Conservation (phyloP, 495 filamentous ascomycete species). For the Cercophora scortea region DNA sequence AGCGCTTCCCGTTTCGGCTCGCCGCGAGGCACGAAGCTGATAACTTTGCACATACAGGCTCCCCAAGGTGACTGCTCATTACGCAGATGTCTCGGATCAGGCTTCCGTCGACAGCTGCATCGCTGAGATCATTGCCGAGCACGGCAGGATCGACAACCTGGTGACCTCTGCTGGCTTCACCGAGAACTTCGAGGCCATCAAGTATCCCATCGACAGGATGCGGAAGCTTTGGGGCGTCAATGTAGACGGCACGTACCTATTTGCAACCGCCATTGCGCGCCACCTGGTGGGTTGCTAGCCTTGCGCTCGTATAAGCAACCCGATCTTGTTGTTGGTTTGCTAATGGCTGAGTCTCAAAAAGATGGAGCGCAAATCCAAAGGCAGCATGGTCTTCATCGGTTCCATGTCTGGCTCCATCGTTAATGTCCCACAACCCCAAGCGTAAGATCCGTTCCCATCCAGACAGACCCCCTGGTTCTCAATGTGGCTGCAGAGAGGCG, state of each 20-base stretch:
- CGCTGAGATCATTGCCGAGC: conserved; percentile 56
- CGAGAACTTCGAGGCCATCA: conserved; percentile 87
- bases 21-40: neutral
- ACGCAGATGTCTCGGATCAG: conserved; percentile 73
- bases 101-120: conserved; percentile 67
- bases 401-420: conserved; percentile 91
- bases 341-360: neutral
- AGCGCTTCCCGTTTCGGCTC: neutral
- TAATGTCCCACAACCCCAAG: conserved; percentile 90
- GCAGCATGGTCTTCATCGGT: conserved; percentile 90
- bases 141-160: conserved; percentile 80
- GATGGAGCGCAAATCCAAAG: conserved; percentile 68
- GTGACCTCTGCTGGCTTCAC: conserved; percentile 95
- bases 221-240: conserved; percentile 92
- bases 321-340: neutral
- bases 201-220: conserved; percentile 81
- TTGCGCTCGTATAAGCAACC: neutral
- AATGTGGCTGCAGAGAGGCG: too few relatives aligned
- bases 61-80: conserved; percentile 83
- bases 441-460: conserved; percentile 27
- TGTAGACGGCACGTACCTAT: conserved; percentile 88
- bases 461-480: neutral
- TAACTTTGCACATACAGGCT: conserved; percentile 35
- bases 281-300: conserved; percentile 51
- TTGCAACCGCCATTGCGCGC: conserved; percentile 74